Evolutionary conservation across 805 yeast genomes (phyloP).

Genomic region (Sugiyamaella mastotermitis): DNA sequence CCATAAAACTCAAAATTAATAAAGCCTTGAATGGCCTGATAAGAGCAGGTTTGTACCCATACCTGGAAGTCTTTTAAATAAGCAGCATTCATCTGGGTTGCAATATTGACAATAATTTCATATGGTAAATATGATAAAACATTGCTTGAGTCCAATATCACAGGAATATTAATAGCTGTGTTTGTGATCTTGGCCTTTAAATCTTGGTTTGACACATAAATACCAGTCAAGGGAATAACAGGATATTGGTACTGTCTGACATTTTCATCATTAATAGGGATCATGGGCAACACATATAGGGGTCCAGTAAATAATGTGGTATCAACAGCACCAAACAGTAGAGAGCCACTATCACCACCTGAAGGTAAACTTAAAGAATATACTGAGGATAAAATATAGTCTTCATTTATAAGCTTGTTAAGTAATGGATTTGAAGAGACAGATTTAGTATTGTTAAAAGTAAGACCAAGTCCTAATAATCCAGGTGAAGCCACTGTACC

Average conservation of each 20-base stretch:
- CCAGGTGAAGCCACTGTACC: too few species aligned
- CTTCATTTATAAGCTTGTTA: neutral
- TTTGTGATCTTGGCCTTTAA: constrained; percentile 6
- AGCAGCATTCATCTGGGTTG: constrained; percentile 21
- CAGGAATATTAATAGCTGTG: constrained; percentile 12
- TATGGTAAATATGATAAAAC: constrained; percentile 21
- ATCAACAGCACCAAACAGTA: constrained; percentile 24
- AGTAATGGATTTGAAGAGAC: neutral
- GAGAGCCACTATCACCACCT: constrained; percentile 10
- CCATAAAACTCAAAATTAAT: constrained; percentile 16
- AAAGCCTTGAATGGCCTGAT: constrained; percentile 15
- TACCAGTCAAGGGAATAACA: constrained; percentile 13
- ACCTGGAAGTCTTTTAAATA: constrained; percentile 14
- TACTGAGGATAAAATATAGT: constrained; percentile 7
- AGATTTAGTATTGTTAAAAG: constrained; percentile 1
- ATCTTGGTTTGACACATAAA: constrained; percentile 10
- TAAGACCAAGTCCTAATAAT: constrained; percentile 12
- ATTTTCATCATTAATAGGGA: constrained; percentile 1
- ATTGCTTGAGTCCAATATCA: constrained; percentile 18
- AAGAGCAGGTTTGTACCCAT: constrained; percentile 23
- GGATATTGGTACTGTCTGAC: constrained; percentile 8
- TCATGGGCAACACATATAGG: constrained; percentile 17
- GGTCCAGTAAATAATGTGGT: constrained; percentile 14
- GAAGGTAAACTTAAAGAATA: constrained; percentile 10
- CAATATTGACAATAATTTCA: constrained; percentile 18